Evolutionary conservation across 257 asterid genomes (phyloP), one percentile per base, ranked within the genome.

Genomic region (Solanum bulbocastanum): DNA sequence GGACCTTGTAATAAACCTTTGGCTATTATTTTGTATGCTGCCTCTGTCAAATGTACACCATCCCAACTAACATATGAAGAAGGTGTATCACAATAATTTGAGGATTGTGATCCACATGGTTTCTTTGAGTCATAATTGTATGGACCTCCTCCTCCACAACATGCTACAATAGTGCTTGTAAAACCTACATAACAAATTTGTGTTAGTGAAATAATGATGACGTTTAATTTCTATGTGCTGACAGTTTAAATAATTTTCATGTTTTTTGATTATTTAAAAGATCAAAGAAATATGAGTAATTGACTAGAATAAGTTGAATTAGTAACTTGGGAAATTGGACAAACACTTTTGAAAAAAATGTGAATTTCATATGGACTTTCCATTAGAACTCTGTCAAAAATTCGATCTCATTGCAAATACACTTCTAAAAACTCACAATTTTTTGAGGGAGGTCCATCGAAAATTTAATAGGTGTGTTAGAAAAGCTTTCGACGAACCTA

Each of bases 91-190:
- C 94, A 92, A 16, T 35, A n/a, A 23, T 33, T 36, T 22, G 92
- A 40, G 42, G 18, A 18, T 9, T 71, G 36, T 33, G 37, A 9
- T 6, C 93, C 93, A 81, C 94, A 92, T 6, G 1, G 27, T 40
- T 22, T 75, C 1, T 7, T 6, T 3, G 8, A 10, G 44, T 88
- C 85, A 42, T 16, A 35, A 62, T 92, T 92, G 81, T 91, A 92
- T 2, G 88, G 89, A 20, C 93, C 95, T 36, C 87, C 91, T 8
- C 86, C 93, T 52, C 95, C 93, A 72, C 95, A 91, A 37, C 94
- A 91, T 36, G 93, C 92, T 27, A 11, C 76, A 10, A 91, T 86
- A 46, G 87, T 30, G 25, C 87, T 87, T 9, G 66, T 5, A 83
- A 91, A 88, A 32, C 91, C 93, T 91, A 88, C 85, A 85, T 39